These are phyloP conservation scores for Coemansia sp. DNA, from an alignment of 192 early-diverging fungal genomes.

Conservation along the genomic window DNA sequence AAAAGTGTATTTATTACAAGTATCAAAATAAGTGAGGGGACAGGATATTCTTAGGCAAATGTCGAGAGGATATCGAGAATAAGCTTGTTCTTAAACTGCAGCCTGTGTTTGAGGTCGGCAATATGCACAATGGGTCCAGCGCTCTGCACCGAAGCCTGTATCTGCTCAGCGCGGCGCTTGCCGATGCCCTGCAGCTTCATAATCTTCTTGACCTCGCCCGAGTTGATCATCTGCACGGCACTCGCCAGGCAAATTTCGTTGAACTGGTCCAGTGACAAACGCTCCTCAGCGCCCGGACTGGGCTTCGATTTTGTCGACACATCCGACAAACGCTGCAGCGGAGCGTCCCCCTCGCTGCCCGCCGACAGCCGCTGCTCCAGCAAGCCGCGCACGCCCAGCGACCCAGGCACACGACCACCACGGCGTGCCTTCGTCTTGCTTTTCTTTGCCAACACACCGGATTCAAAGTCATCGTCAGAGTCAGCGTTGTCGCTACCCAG, in stretches of 20 bases:
- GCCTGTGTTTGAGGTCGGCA: slow-evolving; percentile 32
- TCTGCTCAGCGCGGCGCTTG: slow-evolving; percentile 58
- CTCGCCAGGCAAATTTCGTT: slow-evolving; percentile 47
- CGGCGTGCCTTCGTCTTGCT: slow-evolving; percentile 1
- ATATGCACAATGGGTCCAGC: slow-evolving; percentile 44
- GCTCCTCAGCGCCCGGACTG: slow-evolving; percentile 12
- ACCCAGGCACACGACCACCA: slow-evolving; percentile 23
- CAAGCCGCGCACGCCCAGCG: slow-evolving; percentile 36
- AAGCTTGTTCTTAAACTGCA: slow-evolving; percentile 49
- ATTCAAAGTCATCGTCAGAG: slow-evolving; percentile 5
- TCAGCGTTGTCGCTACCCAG: slow-evolving; percentile 9
- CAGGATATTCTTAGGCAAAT: slow-evolving; percentile 20
- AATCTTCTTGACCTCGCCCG: slow-evolving; percentile 52
- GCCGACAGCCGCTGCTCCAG: slow-evolving; percentile 25
- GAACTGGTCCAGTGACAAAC: slow-evolving; percentile 24
- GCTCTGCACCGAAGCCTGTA: slow-evolving; percentile 42
- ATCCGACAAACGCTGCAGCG: slow-evolving; percentile 10
- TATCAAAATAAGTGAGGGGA: background rate
- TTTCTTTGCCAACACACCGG: background rate
- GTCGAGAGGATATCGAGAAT: slow-evolving; percentile 47
- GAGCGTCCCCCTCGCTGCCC: background rate
- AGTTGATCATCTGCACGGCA: slow-evolving; percentile 58
- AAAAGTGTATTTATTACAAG: background rate
- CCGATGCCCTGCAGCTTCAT: slow-evolving; percentile 59
- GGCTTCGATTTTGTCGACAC: slow-evolving; percentile 6